These are phyloP conservation scores for Penicillium arizonense DNA, from an alignment of 495 filamentous ascomycete species.

Conservation along the genomic window DNA sequence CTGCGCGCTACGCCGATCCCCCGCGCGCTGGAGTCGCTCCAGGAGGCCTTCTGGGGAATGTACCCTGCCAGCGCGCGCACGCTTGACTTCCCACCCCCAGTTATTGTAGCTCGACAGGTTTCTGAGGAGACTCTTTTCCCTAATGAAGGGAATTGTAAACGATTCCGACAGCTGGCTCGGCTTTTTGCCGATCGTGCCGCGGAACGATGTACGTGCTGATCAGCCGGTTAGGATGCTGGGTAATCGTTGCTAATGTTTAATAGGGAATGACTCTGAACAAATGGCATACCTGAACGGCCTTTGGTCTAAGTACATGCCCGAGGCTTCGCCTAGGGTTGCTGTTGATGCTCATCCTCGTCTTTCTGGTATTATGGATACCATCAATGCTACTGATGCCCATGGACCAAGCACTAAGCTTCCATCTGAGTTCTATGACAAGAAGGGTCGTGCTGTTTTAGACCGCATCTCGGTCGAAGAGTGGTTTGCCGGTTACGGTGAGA, in stretches of 20 bases:
- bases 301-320: conserved; percentile 82
- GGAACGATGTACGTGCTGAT: conserved; percentile 55
- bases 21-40: conserved; percentile 81
- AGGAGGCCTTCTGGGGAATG: conserved; percentile 85
- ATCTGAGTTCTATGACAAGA: conserved; percentile 81
- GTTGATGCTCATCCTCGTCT: conserved; percentile 84
- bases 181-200: conserved; percentile 83
- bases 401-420: conserved; percentile 76
- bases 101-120: conserved; percentile 69
- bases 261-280: conserved; percentile 73
- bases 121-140: conserved; percentile 90
- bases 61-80: conserved; percentile 74
- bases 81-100: conserved; percentile 63
- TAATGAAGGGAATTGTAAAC: conserved; percentile 80
- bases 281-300: conserved; percentile 79
- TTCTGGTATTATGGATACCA: conserved; percentile 88
- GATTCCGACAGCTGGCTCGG: conserved; percentile 75
- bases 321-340: conserved; percentile 61
- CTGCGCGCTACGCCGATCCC: conserved; percentile 82
- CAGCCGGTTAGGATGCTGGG: background rate
- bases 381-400: conserved; percentile 87
- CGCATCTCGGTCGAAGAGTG: conserved; percentile 86
- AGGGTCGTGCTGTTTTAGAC: conserved; percentile 68
- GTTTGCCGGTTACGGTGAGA: conserved; percentile 85
- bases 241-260: conserved; percentile 1